Conservation (phyloP, 495 filamentous ascomycete genomes). For the Aspergillus homomorphus region DNA sequence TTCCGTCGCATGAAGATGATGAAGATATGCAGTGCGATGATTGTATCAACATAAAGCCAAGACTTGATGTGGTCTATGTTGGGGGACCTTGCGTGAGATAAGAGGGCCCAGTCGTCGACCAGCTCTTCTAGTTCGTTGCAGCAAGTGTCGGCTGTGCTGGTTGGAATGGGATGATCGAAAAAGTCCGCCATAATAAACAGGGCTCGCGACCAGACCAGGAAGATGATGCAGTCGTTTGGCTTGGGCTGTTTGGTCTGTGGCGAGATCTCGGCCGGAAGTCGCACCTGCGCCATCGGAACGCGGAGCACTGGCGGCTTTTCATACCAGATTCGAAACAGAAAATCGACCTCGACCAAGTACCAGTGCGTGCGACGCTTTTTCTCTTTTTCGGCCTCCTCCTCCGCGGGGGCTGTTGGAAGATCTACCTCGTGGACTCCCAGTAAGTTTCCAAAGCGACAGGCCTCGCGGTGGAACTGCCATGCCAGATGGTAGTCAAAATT, state of each 20-base stretch:
- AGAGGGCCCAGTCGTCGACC: constrained; percentile 6
- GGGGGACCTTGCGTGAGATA: neutral
- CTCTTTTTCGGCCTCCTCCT: constrained; percentile 2
- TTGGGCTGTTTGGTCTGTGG: constrained; percentile 8
- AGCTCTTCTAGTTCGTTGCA: neutral
- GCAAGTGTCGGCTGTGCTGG: neutral
- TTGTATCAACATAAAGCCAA: constrained; percentile 1
- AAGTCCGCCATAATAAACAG: neutral
- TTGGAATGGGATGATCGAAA: too few relatives aligned
- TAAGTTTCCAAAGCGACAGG: constrained; percentile 5
- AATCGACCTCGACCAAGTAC: constrained; percentile 5
- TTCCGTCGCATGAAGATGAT: constrained; percentile 7
- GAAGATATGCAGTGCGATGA: constrained; percentile 3
- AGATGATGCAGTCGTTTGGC: neutral
- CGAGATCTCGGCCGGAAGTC: neutral
- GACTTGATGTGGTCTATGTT: neutral
- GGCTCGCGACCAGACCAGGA: constrained; percentile 1
- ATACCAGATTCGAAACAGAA: constrained; percentile 6
- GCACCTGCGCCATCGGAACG: neutral
- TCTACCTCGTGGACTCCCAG: constrained; percentile 9
- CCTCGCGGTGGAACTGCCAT: constrained; percentile 12
- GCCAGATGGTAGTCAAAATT: constrained; percentile 14
- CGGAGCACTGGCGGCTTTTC: constrained; percentile 4
- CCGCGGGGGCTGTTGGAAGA: neutral
- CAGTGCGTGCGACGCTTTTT: constrained; percentile 4